phyloP scores from a whole-genome alignment of 805 yeast genomes.

The Schwanniomyces sp. region DNA sequence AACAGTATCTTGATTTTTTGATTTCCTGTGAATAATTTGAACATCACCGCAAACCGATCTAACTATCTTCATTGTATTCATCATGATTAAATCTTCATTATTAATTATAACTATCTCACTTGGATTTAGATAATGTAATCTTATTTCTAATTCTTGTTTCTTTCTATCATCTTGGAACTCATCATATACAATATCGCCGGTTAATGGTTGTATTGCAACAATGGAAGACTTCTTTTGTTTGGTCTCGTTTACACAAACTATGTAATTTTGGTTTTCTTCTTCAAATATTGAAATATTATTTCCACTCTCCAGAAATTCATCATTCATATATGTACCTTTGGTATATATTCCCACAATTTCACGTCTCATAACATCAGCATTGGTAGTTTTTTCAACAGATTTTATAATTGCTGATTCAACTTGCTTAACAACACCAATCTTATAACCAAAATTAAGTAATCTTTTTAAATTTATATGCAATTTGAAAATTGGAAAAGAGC shows the following conservation, averaged over 20 bases:
- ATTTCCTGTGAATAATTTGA: slow-evolving; percentile 5
- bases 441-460: slow-evolving; percentile 67
- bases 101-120: slow-evolving; percentile 60
- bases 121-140: slow-evolving; percentile 74
- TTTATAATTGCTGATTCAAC: slow-evolving; percentile 78
- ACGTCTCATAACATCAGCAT: slow-evolving; percentile 59
- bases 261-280: slow-evolving; percentile 42
- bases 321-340: slow-evolving; percentile 79
- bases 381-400: slow-evolving; percentile 46
- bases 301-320: slow-evolving; percentile 29
- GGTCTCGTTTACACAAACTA: slow-evolving; percentile 41
- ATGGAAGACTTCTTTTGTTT: slow-evolving; percentile 34
- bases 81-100: slow-evolving; percentile 19
- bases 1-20: slow-evolving; percentile 4
- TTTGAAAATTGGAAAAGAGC: slow-evolving; percentile 79
- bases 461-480: slow-evolving; percentile 76
- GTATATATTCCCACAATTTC: slow-evolving; percentile 73
- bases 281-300: slow-evolving; percentile 14
- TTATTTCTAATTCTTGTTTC: slow-evolving; percentile 67
- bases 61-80: slow-evolving; percentile 23
- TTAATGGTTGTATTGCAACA: slow-evolving; percentile 65
- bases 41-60: slow-evolving; percentile 16
- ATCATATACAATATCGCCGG: slow-evolving; percentile 79
- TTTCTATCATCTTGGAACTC: slow-evolving; percentile 58
- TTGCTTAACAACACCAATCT: slow-evolving; percentile 87